Percentiles rank a stretch among this genome's conserved stretches.
phyloP scores from a whole-genome alignment of 192 early-diverging fungal genomes.

The Funneliformis mosseae region DNA sequence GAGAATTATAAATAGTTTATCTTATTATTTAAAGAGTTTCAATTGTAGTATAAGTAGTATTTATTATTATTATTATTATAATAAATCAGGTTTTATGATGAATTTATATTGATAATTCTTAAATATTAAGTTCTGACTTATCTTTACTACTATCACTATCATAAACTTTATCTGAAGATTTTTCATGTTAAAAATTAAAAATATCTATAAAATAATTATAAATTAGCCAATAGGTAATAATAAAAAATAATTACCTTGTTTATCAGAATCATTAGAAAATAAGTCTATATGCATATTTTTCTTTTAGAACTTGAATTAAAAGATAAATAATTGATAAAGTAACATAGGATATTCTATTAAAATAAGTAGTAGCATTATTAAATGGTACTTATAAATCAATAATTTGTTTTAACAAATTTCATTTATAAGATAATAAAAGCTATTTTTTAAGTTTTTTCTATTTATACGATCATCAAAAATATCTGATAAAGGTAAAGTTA shows the following conservation, averaged over 20 bases:
- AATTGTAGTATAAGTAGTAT: neutral
- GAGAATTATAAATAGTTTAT: neutral
- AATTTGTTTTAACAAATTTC: neutral
- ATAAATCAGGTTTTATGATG: no score
- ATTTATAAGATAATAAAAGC: neutral
- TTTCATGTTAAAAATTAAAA: neutral
- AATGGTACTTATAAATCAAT: neutral
- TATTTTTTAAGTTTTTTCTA: neutral
- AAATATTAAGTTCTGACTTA: neutral
- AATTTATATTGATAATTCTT: no score
- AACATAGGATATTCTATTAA: neutral
- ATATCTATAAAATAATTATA: neutral
- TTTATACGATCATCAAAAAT: neutral
- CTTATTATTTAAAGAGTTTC: neutral
- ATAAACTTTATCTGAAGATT: no score
- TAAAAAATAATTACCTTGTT: no score
- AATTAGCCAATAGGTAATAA: no score
- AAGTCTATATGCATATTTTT: no score
- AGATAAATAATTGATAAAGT: slow-evolving; percentile 10
- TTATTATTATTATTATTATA: no score
- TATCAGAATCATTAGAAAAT: no score
- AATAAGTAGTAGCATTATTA: neutral
- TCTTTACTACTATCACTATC: no score
- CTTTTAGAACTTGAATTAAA: neutral
- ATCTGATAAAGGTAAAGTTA: neutral